Base-by-base conservation (phyloP, 768 basidiomycete species). In the Lyophyllum decastes region DNA sequence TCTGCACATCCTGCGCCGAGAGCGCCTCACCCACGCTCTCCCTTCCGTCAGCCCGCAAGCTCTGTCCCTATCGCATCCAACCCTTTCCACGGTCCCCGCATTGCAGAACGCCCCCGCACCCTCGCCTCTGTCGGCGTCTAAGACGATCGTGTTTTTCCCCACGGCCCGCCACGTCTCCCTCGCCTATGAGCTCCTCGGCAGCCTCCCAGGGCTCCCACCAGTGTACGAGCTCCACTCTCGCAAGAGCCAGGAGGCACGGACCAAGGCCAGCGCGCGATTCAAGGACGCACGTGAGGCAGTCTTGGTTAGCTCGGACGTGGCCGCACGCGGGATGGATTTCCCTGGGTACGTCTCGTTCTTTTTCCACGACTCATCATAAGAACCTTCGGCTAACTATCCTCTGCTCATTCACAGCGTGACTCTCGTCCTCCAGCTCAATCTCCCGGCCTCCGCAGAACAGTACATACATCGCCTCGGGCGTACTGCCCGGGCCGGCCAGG, bases 391-490 rank as follows among this genome's bases (percentile, higher is more conserved):
- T 38, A 38, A 38, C 16, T 16, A 35, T 49, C 49, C 46, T 49
- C 24, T n/a, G n/a, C n/a, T 24, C n/a, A 40, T 27, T 17, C 45
- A 27, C 61, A 82, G 82, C 17, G 84, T 89, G 7, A 84, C 86
- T 0, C 75, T 81, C 0, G 81, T 89, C 45, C 63, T 87, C 7
- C 87, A 89, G 66, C 68, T 85, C 54, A 86, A 86, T 58, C 78
- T 90, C 61, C 89, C 90, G 12, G 80, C 83, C 0, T 81, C 85
- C 54, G 78, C 84, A 24, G 90, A 90, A 64, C 89, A 90, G 67
- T 91, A 92, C 70, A 85, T 92, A 54, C 90, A 91, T 64, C 82
- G 90, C 21, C 85, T 92, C 7, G 90, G 90, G 14, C 82, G 89
- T 47, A 92, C 89, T 17, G 90, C 89, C 11, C 83, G 90, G 44